Base-by-base conservation (phyloP, 2,329 filamentous ascomycete genomes). In the Penicillium sp. region DNA sequence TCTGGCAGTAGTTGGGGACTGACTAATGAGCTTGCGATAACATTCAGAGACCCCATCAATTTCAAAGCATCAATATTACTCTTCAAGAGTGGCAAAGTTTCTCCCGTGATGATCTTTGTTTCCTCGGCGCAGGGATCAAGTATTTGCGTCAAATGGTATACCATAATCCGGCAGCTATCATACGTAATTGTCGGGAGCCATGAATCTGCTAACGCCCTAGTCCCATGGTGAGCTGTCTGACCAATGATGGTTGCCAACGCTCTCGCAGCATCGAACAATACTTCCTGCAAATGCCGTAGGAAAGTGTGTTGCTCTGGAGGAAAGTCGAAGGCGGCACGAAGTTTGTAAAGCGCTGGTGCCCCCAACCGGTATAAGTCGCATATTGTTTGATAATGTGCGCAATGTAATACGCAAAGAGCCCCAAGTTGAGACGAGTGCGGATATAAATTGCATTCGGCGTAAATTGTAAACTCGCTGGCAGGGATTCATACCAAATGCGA, bases 141-240 rank as follows among this genome's bases (percentile, higher is more conserved):
- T 6, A 79, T 61, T 15, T 76, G 72, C 4, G 75, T 77, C n/a
- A 79, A 70, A 53, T 79, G 79, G 60, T 80, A 80, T 1, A 80
- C 62, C 74, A 80, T 79, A 35, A 79, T 74, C 4, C 78, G 71
- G 47, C 75, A 79, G 58, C 77, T 79, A 51, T 80, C 77, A 59
- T 79, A 79, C 1, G 76, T 72, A 55, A 79, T 80, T 15, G 76
- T 78, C 1, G 77, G 77, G 27, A 79, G 68, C 63, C 79, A 65
- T 43, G 75, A 77, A 44, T 80, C 78, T 0, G 77, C 76, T 23
- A 80, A 58, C 33, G 76, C 72, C 4, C 73, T 64, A 5, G 69
- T 63, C 14, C 77, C 78, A 56, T 79, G 75, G 35, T 73, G 71
- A n/a, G 77, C 69, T 1, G 75, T 73, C 37, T 77, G 72, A 8